Base-by-base conservation (phyloP, 1,139 yeast species). In the Debaryomyces psychrophilus region DNA sequence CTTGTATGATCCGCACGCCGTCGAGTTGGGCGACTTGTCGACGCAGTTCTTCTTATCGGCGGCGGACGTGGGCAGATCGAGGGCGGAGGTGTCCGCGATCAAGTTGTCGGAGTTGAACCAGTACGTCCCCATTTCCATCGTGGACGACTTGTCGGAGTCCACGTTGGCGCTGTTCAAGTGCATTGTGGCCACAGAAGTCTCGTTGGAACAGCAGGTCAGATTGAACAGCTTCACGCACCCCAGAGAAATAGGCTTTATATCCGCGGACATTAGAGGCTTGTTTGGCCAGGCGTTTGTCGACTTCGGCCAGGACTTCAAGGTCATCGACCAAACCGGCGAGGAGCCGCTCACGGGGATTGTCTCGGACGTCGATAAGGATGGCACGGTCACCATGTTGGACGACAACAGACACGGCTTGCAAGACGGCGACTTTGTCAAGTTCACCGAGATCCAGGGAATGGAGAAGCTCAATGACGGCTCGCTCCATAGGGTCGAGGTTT, bases 371-470 rank as follows among this genome's bases (percentile, higher is more conserved):
- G 97, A 90, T 61, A 64, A 75, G n/a, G 80, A 89, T 60, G 99
- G 99, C 45, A 85, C 92, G 4, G 97, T 93, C 28, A 87, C 97
- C 22, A 89, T 89, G 77, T 78, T 92, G 58, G 97, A 88, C 62
- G 98, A 90, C 56, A 84, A 82, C 51, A 84, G 98, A 66, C 99
- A 93, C 62, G 96, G 97, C 9, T 75, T 93, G 48, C 90, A 90
- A 70, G 97, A 90, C 65, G 98, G 97, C 15, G 88, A 88, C 59
- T 88, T 72, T 62, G 97, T 93, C 45, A 87, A 85, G 62, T 92
- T 92, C 60, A 65, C 88, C n/a, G 98, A 92, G 67, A 84, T 92
- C 29, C 81, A 85, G 57, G 97, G 97, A 20, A 74, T 80, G 69
- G 74, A 71, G 2, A 71, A 70, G 53, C 73, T 93, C 51, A 89